A percentile compares a stretch with the other conserved stretches of the same genome.
Conservation (phyloP, 768 basidiomycete genomes). For the Mrakia blollopis region DNA sequence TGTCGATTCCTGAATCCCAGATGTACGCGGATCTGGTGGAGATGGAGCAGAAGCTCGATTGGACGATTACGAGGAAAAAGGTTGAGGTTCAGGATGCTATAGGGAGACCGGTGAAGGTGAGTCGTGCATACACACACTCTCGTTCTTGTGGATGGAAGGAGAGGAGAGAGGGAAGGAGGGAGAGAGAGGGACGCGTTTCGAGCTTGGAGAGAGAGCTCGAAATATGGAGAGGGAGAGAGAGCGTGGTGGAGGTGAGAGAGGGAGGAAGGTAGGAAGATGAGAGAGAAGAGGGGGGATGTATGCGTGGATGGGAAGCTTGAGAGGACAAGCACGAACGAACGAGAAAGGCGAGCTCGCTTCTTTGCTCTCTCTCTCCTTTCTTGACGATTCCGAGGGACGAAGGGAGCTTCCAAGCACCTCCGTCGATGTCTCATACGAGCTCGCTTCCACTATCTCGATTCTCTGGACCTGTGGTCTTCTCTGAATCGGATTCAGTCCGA, state of each 20-base stretch:
- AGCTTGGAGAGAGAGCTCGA: too few relatives aligned
- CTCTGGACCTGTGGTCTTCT: too few relatives aligned
- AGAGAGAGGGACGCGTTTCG: too few relatives aligned
- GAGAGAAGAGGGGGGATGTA: too few relatives aligned
- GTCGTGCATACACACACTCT: slow-evolving; percentile 31
- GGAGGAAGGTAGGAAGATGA: not conserved
- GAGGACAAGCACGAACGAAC: not conserved
- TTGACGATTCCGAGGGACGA: too few relatives aligned
- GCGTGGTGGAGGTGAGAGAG: not conserved
- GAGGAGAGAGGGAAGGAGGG: not conserved
- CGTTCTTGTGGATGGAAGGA: not conserved
- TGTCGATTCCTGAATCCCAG: slow-evolving; percentile 26
- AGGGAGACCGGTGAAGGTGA: slow-evolving; percentile 63
- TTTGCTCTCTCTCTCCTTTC: too few relatives aligned
- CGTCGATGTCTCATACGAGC: not conserved
- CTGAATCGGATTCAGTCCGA: too few relatives aligned
- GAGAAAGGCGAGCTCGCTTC: not conserved
- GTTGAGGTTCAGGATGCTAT: slow-evolving; percentile 89
- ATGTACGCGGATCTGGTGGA: slow-evolving; percentile 82
- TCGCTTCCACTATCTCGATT: too few relatives aligned
- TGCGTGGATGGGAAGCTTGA: not conserved
- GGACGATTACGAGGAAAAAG: slow-evolving; percentile 87
- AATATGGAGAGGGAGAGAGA: too few relatives aligned
- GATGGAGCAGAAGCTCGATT: slow-evolving; percentile 87
- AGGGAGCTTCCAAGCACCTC: too few relatives aligned